Conservation (phyloP, 331 rosid genomes). For the Acacia concinna region DNA sequence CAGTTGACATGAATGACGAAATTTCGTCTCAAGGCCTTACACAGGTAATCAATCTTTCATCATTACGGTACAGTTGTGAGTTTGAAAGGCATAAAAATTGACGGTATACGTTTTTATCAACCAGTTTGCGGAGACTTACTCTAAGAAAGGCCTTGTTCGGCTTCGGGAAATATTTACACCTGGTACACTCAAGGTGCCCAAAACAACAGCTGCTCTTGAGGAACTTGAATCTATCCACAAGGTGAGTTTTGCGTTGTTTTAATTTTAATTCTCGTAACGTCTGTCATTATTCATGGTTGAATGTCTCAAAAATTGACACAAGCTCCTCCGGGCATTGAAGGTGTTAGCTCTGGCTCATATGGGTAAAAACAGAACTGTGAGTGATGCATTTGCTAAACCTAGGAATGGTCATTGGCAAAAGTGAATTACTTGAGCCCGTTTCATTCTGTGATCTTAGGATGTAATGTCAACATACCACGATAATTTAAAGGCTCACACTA, state of each 20-base stretch:
- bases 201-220: conserved; percentile 67
- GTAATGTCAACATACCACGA: not conserved
- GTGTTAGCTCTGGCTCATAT: not conserved
- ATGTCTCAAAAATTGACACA: not conserved
- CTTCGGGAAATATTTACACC: conserved; percentile 90
- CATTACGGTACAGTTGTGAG: conserved; percentile 18
- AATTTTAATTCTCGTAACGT: not conserved
- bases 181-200: conserved; percentile 75
- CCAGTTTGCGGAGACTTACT: conserved; percentile 82
- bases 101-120: conserved; percentile 17
- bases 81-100: conserved; percentile 31
- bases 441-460: not conserved
- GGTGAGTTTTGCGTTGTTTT: conserved; percentile 39
- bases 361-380: not conserved
- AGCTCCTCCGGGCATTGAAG: not conserved
- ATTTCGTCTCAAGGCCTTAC: conserved; percentile 85
- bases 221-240: conserved; percentile 97
- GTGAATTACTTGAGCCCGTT: not conserved
- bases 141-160: conserved; percentile 76
- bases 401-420: not conserved
- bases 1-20: conserved; percentile 81
- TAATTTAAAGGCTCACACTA: not conserved
- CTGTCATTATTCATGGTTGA: not conserved
- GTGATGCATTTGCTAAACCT: not conserved
- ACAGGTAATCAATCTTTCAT: conserved; percentile 56